These are phyloP conservation scores for Penstemon eatonii DNA, from an alignment of 257 asterid genomes.

Conservation along the genomic window DNA sequence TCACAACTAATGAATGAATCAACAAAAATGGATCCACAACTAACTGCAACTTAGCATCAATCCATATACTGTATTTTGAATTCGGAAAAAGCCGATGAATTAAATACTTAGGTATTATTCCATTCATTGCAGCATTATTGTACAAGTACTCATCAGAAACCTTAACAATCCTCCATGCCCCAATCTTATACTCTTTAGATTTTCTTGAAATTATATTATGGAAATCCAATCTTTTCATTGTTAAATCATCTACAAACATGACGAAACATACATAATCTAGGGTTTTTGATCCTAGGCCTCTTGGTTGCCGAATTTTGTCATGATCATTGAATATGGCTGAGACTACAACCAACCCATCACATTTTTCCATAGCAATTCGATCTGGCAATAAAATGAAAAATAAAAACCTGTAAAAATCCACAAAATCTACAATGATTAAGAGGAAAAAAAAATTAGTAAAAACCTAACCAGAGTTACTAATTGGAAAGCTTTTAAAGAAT, in stretches of 20 bases:
- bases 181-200: constrained; percentile 47
- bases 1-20: constrained; percentile 64
- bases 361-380: constrained; percentile 56
- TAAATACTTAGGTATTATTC: constrained; percentile 67
- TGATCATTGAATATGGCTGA: constrained; percentile 87
- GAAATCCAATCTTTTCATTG: constrained; percentile 47
- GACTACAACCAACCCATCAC: constrained; percentile 70
- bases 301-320: constrained; percentile 96
- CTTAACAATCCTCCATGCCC: constrained; percentile 79
- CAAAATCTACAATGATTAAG: neutral
- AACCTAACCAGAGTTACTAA: constrained; percentile 53
- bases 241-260: constrained; percentile 83
- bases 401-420: neutral
- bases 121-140: constrained; percentile 82
- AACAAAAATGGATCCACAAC: constrained; percentile 79
- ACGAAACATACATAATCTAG: constrained; percentile 60
- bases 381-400: constrained; percentile 41
- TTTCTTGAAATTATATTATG: constrained; percentile 51
- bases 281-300: constrained; percentile 70
- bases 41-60: constrained; percentile 87
- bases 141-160: constrained; percentile 47
- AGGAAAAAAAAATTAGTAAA: neutral
- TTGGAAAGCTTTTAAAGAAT: constrained; percentile 61
- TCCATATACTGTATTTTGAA: constrained; percentile 79
- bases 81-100: constrained; percentile 84